Conservation (phyloP, 441 rosid species). For the Brassica balearica region DNA sequence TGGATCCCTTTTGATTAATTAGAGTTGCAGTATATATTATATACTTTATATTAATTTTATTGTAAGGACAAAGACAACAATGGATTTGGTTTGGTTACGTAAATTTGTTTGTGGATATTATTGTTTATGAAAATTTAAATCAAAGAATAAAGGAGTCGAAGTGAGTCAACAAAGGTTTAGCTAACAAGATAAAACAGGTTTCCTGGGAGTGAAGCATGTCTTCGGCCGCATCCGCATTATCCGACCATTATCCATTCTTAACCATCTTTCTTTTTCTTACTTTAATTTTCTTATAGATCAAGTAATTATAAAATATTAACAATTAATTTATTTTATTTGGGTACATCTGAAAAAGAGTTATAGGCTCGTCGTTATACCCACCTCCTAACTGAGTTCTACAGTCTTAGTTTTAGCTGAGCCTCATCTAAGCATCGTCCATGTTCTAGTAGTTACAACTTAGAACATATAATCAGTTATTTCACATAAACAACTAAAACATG, state of each 20-base stretch:
- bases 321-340: background rate
- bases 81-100: background rate
- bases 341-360: background rate
- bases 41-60: background rate
- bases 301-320: background rate
- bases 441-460: background rate
- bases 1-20: background rate
- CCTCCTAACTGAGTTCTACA: background rate
- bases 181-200: constrained; percentile 33
- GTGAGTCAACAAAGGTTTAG: constrained; percentile 39
- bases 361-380: background rate
- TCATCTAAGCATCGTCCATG: background rate
- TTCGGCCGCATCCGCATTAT: constrained; percentile 45
- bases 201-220: constrained; percentile 43
- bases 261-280: background rate
- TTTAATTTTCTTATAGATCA: background rate
- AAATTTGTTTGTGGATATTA: constrained; percentile 17
- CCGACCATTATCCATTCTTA: constrained; percentile 33
- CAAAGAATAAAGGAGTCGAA: background rate
- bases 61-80: background rate
- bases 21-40: background rate
- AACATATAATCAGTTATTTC: background rate
- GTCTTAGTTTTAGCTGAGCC: background rate
- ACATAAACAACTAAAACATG: background rate
- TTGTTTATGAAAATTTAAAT: background rate